Conservation (phyloP, 2,329 filamentous ascomycete genomes). For the Fusarium pseudocircinatum region DNA sequence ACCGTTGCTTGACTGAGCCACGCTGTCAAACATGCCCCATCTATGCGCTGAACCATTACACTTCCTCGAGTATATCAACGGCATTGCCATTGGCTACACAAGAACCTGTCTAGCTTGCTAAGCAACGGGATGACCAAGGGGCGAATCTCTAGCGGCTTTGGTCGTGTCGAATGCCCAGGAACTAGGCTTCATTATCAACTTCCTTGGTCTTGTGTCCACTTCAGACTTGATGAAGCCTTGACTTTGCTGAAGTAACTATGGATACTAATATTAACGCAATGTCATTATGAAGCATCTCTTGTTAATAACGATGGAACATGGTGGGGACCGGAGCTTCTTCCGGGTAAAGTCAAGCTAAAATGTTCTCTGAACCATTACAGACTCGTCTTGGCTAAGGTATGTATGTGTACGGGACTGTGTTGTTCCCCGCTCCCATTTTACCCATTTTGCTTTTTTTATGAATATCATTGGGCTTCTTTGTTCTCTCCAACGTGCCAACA, state of each 20-base stretch:
- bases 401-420: background rate
- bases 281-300: background rate
- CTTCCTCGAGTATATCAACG: background rate
- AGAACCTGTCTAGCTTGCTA: conserved; percentile 9
- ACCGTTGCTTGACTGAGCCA: background rate
- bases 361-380: background rate
- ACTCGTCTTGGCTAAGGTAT: background rate
- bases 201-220: background rate
- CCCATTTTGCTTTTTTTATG: background rate
- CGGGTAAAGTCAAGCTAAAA: background rate
- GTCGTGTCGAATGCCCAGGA: conserved; percentile 7
- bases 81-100: background rate
- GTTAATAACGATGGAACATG: background rate
- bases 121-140: conserved; percentile 16
- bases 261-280: background rate
- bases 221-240: background rate
- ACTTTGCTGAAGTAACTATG: background rate
- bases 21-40: background rate
- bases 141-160: background rate
- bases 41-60: background rate
- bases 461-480: conserved; percentile 3
- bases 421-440: background rate
- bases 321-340: background rate
- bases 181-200: background rate
- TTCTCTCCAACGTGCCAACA: background rate